Evolutionary conservation across 108 stramenopile species (phyloP).

Genomic region (Tribonema minus): DNA sequence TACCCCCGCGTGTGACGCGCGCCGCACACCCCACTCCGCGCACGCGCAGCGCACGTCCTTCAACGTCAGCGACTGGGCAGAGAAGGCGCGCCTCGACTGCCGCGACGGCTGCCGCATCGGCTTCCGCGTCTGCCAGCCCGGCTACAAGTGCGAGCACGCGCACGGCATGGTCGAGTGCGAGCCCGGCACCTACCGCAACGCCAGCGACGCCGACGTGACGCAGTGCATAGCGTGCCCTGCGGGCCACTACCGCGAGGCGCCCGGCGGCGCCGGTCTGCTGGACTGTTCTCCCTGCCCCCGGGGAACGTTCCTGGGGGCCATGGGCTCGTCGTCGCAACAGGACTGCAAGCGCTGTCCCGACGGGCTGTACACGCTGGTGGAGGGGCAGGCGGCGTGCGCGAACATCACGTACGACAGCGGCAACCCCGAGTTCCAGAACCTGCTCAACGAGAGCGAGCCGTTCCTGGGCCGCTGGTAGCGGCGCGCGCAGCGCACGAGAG

Average conservation of each 20-base stretch:
- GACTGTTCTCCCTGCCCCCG: constrained; percentile 22
- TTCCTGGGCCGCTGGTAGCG: constrained; percentile 1
- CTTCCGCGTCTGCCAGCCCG: constrained; percentile 60
- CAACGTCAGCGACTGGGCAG: constrained; percentile 59
- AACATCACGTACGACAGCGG: constrained; percentile 27
- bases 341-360: constrained; percentile 35
- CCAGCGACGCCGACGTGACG: constrained; percentile 44
- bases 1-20: too few relatives aligned
- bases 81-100: constrained; percentile 64
- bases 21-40: too few relatives aligned
- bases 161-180: constrained; percentile 62
- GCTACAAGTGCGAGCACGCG: constrained; percentile 63
- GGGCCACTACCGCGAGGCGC: not conserved
- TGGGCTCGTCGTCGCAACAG: constrained; percentile 4
- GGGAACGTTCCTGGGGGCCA: constrained; percentile 25
- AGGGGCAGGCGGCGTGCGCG: constrained; percentile 19
- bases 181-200: constrained; percentile 62
- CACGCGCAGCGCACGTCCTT: too few relatives aligned
- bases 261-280: not conserved
- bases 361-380: constrained; percentile 6
- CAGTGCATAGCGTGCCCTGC: constrained; percentile 17
- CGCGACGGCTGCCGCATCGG: constrained; percentile 68
- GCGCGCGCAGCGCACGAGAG: too few relatives aligned
- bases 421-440: constrained; percentile 18
- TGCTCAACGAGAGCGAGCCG: constrained; percentile 16